Base-by-base conservation (phyloP, 202 grass and related monocot genomes). In the Panicum hallii region DNA sequence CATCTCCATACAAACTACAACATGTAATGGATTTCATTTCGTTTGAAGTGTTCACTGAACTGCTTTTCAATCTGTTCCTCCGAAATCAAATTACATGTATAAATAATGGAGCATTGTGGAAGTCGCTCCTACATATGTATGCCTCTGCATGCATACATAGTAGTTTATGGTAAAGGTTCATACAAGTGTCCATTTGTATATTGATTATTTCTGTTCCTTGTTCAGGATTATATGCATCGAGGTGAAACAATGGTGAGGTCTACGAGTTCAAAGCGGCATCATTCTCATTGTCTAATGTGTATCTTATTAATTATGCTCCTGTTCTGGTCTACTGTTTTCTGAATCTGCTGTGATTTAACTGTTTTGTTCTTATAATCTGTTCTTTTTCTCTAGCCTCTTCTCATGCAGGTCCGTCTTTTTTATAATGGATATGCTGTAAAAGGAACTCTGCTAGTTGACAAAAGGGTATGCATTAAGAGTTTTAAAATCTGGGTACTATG, bases 351-450 rank as follows among this genome's bases (percentile, higher is more conserved):
- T 9, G 10, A 60, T 81, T 57, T 75, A 75, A 89, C 75, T 67
- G 4, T 48, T 70, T 72, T 82, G 0, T 79, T 72, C 17, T 75
- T 79, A 80, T 79, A 49, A 56, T 78, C 52, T 83, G 16, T 56
- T 71, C 48, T 74, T 54, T 53, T 38, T 52, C 26, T 63, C 68
- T 76, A 97, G 94, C 94, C 94, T 86, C 87, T 97, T 84, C 91
- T 97, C 84, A 91, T 86, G 50, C 94, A 97, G 81, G 84, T 93
- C 72, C 94, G 94, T 9, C 53, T 97, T 83, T 97, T 93, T 74
- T 88, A 85, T 79, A 72, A 90, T 72, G 94, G 94, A 68, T 65
- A 32, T 63, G 82, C 88, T 82, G 89, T 89, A 41, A 97, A 97
- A 76, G 94, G 91, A 82, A 97, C 94, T 53, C 79, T 83, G 64